A percentile compares a stretch with the other conserved stretches of the same genome.
These are phyloP conservation scores for Trichodelitschia bisporula DNA, from an alignment of 495 filamentous ascomycete genomes.

Conservation along the genomic window DNA sequence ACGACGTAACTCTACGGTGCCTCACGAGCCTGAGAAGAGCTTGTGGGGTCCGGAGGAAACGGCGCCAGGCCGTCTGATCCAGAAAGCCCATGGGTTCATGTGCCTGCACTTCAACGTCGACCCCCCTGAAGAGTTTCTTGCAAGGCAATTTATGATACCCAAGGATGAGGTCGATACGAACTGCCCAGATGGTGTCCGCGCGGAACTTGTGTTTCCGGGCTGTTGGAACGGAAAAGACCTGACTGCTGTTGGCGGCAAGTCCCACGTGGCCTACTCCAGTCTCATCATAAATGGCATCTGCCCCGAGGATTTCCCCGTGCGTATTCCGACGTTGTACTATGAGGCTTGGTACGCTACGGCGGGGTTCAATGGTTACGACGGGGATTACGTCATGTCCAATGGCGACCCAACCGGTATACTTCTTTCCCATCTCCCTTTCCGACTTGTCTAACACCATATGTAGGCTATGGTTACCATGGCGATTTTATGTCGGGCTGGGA, in stretches of 20 bases:
- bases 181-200: constrained; percentile 50
- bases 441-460: constrained; percentile 3
- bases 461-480: constrained; percentile 58
- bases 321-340: constrained; percentile 53
- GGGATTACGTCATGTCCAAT: constrained; percentile 58
- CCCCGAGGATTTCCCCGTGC: constrained; percentile 42
- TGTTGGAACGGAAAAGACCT: constrained; percentile 66
- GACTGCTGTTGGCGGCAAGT: constrained; percentile 35
- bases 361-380: constrained; percentile 36
- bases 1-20: constrained; percentile 45
- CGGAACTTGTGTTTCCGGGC: constrained; percentile 75
- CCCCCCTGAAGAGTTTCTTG: constrained; percentile 47
- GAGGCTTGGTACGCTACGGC: constrained; percentile 74
- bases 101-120: constrained; percentile 48
- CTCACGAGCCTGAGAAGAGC: constrained; percentile 49
- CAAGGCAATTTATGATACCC: constrained; percentile 54
- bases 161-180: constrained; percentile 54
- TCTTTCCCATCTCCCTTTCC: not conserved
- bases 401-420: constrained; percentile 46
- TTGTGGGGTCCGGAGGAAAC: constrained; percentile 33
- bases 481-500: constrained; percentile 79
- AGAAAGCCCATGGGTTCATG: constrained; percentile 79
- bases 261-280: constrained; percentile 55
- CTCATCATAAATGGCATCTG: constrained; percentile 54
- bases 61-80: constrained; percentile 39